Conservation (phyloP, 164 flowering plant genomes). For the Vitis cinerea region DNA sequence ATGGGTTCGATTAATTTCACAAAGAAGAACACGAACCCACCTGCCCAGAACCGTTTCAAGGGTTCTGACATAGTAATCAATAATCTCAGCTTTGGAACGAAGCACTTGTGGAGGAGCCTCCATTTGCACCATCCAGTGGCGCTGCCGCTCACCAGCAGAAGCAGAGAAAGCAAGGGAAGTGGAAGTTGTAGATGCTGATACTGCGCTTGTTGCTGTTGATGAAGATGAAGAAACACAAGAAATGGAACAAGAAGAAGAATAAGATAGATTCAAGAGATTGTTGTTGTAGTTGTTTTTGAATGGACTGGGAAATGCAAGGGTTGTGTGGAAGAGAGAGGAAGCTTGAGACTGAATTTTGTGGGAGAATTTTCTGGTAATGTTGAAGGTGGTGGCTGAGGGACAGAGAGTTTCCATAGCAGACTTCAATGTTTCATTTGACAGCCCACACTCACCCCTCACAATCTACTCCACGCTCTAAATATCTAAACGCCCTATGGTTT, state of each 20-base stretch:
- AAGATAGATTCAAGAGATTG: conserved; percentile 6
- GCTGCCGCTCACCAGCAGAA: conserved; percentile 8
- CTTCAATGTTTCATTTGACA: conserved; percentile 3
- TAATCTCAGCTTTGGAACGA: conserved; percentile 41
- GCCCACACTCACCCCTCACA: not conserved
- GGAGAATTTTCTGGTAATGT: conserved; percentile 3
- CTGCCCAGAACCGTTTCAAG: conserved; percentile 56
- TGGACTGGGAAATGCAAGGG: conserved; percentile 10
- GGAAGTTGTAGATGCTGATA: conserved; percentile 15
- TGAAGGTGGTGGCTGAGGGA: conserved; percentile 12
- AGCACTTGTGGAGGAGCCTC: conserved; percentile 45
- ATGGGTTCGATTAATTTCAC: not conserved
- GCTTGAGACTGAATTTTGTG: conserved; percentile 4
- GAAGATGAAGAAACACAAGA: not conserved
- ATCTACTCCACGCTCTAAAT: no score
- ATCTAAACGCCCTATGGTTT: no score
- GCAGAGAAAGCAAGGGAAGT: conserved; percentile 13
- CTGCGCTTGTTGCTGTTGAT: conserved; percentile 10
- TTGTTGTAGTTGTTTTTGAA: conserved; percentile 3
- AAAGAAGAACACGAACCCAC: conserved; percentile 25
- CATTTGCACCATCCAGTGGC: conserved; percentile 66
- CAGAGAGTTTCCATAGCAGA: conserved; percentile 28
- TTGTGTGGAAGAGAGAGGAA: conserved; percentile 1
- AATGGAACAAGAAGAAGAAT: conserved; percentile 2
- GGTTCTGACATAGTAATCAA: conserved; percentile 61